Percentiles rank a stretch among this genome's conserved stretches.
These are phyloP conservation scores for Floccularia luteovirens DNA, from an alignment of 768 basidiomycete genomes.

Conservation along the genomic window DNA sequence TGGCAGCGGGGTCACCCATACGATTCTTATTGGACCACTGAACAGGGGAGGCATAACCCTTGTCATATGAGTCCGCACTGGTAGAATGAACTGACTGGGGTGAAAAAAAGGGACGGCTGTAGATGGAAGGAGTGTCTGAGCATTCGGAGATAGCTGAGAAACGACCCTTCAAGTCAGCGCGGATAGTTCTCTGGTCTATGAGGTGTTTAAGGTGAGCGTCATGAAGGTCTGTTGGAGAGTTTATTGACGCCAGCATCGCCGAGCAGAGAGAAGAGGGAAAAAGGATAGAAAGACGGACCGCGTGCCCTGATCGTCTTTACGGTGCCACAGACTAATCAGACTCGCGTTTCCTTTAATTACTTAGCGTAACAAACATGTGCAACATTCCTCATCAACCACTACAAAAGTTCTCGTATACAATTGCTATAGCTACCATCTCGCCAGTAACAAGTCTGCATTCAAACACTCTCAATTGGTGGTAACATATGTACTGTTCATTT, in stretches of 20 bases:
- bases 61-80: not conserved
- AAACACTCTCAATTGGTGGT: too few relatives aligned
- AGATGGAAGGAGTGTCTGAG: constrained; percentile 64
- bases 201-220: constrained; percentile 42
- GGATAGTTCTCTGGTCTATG: constrained; percentile 45
- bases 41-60: constrained; percentile 11
- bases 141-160: constrained; percentile 50
- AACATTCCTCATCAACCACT: constrained; percentile 1
- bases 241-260: constrained; percentile 33
- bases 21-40: constrained; percentile 21
- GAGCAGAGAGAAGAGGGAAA: constrained; percentile 7
- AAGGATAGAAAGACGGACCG: constrained; percentile 5
- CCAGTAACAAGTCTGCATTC: too few relatives aligned
- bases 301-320: too few relatives aligned
- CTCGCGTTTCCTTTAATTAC: too few relatives aligned
- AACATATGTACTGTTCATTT: too few relatives aligned
- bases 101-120: constrained; percentile 54
- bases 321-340: too few relatives aligned
- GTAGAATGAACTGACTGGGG: constrained; percentile 29
- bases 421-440: too few relatives aligned
- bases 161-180: constrained; percentile 39
- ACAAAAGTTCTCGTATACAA: too few relatives aligned
- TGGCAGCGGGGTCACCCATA: constrained; percentile 38
- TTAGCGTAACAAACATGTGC: constrained; percentile 5
- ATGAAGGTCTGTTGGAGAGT: constrained; percentile 27